Percentiles rank a stretch among this genome's conserved stretches.
phyloP scores from a whole-genome alignment of 441 rosid genomes.

The Jatropha multifida region DNA sequence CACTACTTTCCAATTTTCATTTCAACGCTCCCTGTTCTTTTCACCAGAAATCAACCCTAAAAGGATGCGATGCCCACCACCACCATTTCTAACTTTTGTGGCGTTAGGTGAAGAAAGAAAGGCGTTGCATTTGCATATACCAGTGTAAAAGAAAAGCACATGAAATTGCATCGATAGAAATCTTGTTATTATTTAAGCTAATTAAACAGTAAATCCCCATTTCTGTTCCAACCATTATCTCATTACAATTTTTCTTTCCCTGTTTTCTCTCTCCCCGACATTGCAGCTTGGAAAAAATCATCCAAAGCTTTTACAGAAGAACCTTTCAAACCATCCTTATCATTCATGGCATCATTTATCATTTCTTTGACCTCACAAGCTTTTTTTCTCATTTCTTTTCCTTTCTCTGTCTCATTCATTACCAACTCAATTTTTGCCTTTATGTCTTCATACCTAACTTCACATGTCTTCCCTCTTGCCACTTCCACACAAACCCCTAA shows the following conservation, averaged over 20 bases:
- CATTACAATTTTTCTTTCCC: background rate
- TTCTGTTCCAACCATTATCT: background rate
- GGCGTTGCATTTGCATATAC: too few relatives aligned
- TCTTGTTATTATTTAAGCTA: background rate
- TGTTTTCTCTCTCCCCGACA: constrained; percentile 14
- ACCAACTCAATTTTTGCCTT: constrained; percentile 48
- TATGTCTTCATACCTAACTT: constrained; percentile 41
- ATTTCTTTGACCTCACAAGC: constrained; percentile 41
- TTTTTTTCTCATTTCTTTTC: constrained; percentile 44
- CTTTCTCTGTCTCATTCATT: constrained; percentile 44
- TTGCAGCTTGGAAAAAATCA: constrained; percentile 53
- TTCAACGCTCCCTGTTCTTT: too few relatives aligned
- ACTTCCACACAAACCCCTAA: constrained; percentile 62
- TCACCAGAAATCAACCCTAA: too few relatives aligned
- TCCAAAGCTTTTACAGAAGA: constrained; percentile 56
- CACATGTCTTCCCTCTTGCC: constrained; percentile 63
- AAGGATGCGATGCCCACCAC: too few relatives aligned
- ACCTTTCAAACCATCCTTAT: constrained; percentile 37
- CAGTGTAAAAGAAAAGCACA: too few relatives aligned
- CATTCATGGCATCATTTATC: constrained; percentile 39
- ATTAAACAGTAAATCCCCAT: background rate
- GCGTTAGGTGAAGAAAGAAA: too few relatives aligned
- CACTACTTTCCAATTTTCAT: too few relatives aligned
- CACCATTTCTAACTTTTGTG: too few relatives aligned
- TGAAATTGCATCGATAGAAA: too few relatives aligned